phyloP scores from a whole-genome alignment of 2,329 filamentous ascomycete genomes.

The Rutstroemia sp. region DNA sequence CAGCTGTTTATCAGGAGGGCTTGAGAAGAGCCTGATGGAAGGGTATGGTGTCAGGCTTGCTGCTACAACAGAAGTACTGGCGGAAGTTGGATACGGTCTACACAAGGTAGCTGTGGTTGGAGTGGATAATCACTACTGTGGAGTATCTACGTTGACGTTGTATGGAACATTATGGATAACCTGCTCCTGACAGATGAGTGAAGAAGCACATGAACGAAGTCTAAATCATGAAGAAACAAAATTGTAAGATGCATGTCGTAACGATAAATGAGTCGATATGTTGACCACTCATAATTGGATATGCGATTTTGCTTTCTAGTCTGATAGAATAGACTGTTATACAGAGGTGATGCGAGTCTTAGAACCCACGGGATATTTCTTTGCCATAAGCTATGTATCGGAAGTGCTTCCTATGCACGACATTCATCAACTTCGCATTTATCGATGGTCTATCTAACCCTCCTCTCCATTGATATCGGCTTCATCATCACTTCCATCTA shows the following conservation, averaged over 20 bases:
- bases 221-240: not conserved
- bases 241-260: not conserved
- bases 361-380: no score
- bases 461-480: constrained; percentile 11
- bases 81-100: no score
- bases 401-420: not conserved
- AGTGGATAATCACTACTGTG: not conserved
- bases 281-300: not conserved
- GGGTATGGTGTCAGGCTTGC: no score
- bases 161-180: no score
- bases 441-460: not conserved
- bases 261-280: not conserved
- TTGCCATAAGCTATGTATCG: no score
- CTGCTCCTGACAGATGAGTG: not conserved
- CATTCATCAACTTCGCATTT: not conserved
- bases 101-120: not conserved
- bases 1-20: constrained; percentile 6
- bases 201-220: not conserved
- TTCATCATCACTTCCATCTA: constrained; percentile 12
- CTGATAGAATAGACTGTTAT: no score
- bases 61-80: no score
- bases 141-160: no score
- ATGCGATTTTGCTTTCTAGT: no score
- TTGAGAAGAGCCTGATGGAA: not conserved
- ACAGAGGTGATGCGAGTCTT: no score